Evolutionary conservation across 2,329 filamentous ascomycete species (phyloP).

Genomic region (Aspergillus sp.): DNA sequence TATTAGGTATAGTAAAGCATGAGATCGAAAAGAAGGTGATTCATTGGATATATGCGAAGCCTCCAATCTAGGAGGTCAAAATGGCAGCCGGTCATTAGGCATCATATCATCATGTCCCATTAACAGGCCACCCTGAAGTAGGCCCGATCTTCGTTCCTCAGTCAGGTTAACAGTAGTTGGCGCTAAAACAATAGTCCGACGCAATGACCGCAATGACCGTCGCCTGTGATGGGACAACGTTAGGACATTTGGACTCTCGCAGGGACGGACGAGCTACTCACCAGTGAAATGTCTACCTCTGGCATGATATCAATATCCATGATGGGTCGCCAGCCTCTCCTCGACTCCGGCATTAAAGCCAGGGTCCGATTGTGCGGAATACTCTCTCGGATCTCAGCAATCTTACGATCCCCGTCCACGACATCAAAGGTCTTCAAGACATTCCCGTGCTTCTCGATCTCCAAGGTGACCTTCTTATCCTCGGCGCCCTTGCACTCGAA

Average conservation of each 20-base stretch:
- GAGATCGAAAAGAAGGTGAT: not conserved
- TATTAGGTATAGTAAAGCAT: not conserved
- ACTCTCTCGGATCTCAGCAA: slow-evolving; percentile 19
- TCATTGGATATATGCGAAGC: no score
- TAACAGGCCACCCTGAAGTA: not conserved
- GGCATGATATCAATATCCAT: slow-evolving; percentile 24
- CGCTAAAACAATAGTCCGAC: slow-evolving; percentile 19
- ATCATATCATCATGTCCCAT: not conserved
- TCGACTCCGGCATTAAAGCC: slow-evolving; percentile 17
- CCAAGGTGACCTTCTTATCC: slow-evolving; percentile 19
- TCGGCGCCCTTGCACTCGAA: slow-evolving; percentile 13
- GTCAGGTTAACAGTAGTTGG: slow-evolving; percentile 9
- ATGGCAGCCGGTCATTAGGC: not conserved
- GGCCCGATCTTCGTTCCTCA: no score
- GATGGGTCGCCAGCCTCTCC: slow-evolving; percentile 22
- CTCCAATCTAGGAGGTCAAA: not conserved
- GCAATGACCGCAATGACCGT: slow-evolving; percentile 22
- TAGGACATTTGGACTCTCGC: not conserved
- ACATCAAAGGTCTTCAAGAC: slow-evolving; percentile 18
- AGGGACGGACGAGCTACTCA: slow-evolving; percentile 8
- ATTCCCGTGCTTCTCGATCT: slow-evolving; percentile 18
- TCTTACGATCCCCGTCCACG: slow-evolving; percentile 22
- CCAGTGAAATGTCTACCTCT: slow-evolving; percentile 26
- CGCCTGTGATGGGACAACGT: slow-evolving; percentile 5
- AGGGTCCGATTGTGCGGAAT: slow-evolving; percentile 18